Conservation (phyloP, 2,329 filamentous ascomycete species). For the Epichloe sibirici region DNA sequence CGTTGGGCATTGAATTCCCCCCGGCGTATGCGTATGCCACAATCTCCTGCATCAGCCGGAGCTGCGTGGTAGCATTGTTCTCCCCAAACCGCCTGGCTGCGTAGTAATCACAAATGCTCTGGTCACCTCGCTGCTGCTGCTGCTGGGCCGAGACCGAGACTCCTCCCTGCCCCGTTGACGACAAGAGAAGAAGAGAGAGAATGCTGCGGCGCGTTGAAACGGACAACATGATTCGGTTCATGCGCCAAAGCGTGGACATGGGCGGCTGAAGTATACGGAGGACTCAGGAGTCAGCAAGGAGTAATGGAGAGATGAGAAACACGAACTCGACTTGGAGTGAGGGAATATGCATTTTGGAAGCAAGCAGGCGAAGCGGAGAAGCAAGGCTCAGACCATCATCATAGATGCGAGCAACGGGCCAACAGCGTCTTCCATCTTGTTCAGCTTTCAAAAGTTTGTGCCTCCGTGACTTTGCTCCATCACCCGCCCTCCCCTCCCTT, state of each 20-base stretch:
- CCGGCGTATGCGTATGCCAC: slow-evolving; percentile 19
- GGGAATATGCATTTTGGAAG: neutral
- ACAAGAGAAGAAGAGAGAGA: neutral
- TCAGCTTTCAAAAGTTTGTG: neutral
- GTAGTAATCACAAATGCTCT: slow-evolving; percentile 21
- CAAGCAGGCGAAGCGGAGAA: neutral
- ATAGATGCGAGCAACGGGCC: neutral
- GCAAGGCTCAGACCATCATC: neutral
- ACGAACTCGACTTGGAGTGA: neutral
- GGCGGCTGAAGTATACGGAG: neutral
- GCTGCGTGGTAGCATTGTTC: slow-evolving; percentile 15
- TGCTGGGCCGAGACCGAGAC: neutral
- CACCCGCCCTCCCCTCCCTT: too few species aligned
- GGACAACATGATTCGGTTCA: neutral
- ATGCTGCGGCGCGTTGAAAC: neutral
- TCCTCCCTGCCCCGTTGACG: neutral
- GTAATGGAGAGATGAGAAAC: neutral
- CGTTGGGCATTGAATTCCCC: slow-evolving; percentile 8
- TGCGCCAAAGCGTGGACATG: neutral
- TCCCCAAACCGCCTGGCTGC: slow-evolving; percentile 13
- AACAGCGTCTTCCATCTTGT: neutral
- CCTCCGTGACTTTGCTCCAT: too few species aligned
- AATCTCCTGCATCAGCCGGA: slow-evolving; percentile 17
- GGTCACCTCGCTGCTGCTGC: neutral
- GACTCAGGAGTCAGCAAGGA: neutral